Conservation (phyloP, 2,329 filamentous ascomycete species). For the Zymoseptoria tritici region DNA sequence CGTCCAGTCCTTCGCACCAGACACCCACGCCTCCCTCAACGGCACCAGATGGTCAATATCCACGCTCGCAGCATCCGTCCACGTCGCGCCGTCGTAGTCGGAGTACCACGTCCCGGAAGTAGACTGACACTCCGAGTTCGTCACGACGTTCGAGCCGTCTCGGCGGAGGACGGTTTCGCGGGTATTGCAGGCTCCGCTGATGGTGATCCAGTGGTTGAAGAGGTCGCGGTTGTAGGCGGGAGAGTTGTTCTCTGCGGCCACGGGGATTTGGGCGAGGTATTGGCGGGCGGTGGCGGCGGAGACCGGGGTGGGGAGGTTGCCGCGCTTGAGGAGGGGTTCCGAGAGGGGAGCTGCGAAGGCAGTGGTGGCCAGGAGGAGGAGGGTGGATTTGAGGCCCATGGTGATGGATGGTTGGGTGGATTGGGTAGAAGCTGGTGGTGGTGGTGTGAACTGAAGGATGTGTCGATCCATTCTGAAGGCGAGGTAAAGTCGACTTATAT, state of each 20-base stretch:
- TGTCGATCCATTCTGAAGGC: not conserved
- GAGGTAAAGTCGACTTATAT: not conserved
- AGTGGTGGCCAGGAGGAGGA: slow-evolving; percentile 15
- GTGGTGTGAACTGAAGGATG: not conserved
- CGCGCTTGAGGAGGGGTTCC: slow-evolving; percentile 14
- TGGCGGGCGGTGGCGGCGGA: slow-evolving; percentile 23
- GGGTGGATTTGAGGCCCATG: slow-evolving; percentile 17
- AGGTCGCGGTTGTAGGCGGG: slow-evolving; percentile 55
- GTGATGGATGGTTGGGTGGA: not conserved
- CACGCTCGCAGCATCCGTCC: slow-evolving; percentile 60
- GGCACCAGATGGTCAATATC: slow-evolving; percentile 84
- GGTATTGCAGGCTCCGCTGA: slow-evolving; percentile 62
- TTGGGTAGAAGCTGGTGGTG: not conserved
- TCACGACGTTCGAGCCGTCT: slow-evolving; percentile 59
- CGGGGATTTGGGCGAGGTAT: slow-evolving; percentile 22
- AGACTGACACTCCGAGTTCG: slow-evolving; percentile 53
- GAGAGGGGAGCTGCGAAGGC: slow-evolving; percentile 20
- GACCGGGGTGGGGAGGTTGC: slow-evolving; percentile 25
- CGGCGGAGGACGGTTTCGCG: slow-evolving; percentile 63
- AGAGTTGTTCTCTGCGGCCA: slow-evolving; percentile 22
- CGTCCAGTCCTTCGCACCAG: slow-evolving; percentile 66
- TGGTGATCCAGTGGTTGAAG: slow-evolving; percentile 66
- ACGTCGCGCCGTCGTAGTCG: slow-evolving; percentile 66
- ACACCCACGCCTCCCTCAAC: slow-evolving; percentile 44
- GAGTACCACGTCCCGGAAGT: slow-evolving; percentile 62